Percentiles rank a stretch among this genome's conserved stretches.
These are phyloP conservation scores for Neurospora sp. DNA, from an alignment of 495 filamentous ascomycete genomes.

Conservation along the genomic window DNA sequence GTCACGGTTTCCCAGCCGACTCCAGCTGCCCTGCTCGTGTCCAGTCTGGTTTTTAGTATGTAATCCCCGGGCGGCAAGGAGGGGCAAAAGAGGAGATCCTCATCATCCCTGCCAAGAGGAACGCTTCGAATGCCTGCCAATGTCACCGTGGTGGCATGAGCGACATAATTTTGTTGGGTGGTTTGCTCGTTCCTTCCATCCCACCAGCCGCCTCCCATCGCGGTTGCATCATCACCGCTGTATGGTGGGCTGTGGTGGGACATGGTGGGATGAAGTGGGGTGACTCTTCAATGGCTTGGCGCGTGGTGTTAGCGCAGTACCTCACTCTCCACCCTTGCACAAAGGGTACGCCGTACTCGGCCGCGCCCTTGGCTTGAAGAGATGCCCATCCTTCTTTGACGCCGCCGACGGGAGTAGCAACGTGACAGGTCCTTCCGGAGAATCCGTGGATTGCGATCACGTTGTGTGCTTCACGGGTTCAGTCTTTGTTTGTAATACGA, in stretches of 20 bases:
- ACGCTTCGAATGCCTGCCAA: background rate
- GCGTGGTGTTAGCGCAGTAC: background rate
- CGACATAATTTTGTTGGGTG: conserved; percentile 22
- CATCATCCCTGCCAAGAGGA: background rate
- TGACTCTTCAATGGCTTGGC: background rate
- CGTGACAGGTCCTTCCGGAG: background rate
- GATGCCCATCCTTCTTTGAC: background rate
- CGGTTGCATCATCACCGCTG: conserved; percentile 16
- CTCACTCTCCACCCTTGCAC: background rate
- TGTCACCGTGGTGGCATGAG: conserved; percentile 22
- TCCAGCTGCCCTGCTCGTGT: background rate
- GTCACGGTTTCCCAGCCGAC: background rate
- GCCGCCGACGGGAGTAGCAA: background rate
- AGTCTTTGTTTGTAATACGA: background rate
- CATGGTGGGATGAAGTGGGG: background rate
- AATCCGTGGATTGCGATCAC: background rate
- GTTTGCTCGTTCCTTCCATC: conserved; percentile 1
- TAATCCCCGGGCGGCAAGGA: background rate
- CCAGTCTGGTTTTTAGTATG: background rate
- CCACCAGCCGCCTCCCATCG: background rate
- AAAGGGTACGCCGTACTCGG: background rate
- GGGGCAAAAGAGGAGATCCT: background rate
- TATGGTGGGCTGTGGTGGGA: background rate
- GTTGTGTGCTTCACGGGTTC: background rate
- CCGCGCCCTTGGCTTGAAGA: background rate